Evolutionary conservation across 139 green algal genomes (phyloP).

Genomic region (Micromonas commoda): DNA sequence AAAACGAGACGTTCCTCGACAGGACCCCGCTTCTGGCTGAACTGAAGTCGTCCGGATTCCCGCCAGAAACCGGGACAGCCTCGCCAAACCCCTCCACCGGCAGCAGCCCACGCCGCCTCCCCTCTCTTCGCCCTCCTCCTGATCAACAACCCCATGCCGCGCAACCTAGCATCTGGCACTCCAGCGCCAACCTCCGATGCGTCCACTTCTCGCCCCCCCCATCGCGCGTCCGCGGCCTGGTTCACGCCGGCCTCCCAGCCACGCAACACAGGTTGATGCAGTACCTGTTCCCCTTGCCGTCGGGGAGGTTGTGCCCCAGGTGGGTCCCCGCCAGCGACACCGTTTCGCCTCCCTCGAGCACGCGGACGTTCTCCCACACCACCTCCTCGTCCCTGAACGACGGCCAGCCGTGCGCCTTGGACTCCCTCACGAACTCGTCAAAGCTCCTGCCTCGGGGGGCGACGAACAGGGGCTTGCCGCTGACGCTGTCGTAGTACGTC

Average conservation of each 20-base stretch:
- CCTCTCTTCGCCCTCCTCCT: no score
- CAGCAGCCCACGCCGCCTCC: no score
- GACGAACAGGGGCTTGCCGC: conserved; percentile 34
- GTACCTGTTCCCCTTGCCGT: conserved; percentile 37
- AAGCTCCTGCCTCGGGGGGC: conserved; percentile 30
- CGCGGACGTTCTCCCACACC: conserved; percentile 38
- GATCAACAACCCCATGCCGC: no score
- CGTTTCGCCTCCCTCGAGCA: conserved; percentile 36
- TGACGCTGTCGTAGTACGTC: conserved; percentile 40
- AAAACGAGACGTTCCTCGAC: no score
- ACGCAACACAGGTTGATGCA: conserved; percentile 44
- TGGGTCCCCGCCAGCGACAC: conserved; percentile 31
- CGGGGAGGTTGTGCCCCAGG: conserved; percentile 41
- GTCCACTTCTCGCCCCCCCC: no score
- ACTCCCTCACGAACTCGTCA: conserved; percentile 36
- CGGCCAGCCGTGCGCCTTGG: conserved; percentile 36
- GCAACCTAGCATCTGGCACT: no score
- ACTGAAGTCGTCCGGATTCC: no score
- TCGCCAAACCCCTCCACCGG: no score
- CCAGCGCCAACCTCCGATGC: no score
- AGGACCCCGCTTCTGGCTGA: no score
- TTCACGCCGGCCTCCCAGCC: conserved; percentile 3
- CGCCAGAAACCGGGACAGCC: no score
- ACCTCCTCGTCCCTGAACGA: conserved; percentile 42
- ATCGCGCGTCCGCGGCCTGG: no score